phyloP scores from a whole-genome alignment of 176 grass and related monocot genomes.

The Stipa capillata region DNA sequence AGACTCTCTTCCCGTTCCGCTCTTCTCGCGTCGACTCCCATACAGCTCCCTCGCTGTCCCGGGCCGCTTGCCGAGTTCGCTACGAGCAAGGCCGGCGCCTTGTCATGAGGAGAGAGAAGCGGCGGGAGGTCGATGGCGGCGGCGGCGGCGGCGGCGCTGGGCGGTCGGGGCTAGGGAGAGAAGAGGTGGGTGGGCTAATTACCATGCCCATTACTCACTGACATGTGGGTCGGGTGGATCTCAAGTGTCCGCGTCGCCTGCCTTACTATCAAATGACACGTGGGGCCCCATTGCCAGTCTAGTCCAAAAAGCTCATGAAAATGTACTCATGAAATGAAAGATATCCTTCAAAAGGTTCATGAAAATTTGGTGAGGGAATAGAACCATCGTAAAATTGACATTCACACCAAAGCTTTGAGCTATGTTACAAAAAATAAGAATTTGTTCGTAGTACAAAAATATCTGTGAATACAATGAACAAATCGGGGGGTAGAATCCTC shows the following conservation, averaged over 20 bases:
- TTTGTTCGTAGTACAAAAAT: neutral
- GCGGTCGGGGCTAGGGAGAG: neutral
- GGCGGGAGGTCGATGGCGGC: neutral
- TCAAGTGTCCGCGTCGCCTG: neutral
- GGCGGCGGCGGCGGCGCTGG: neutral
- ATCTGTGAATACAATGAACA: constrained; percentile 32
- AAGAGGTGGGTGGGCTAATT: too few relatives aligned
- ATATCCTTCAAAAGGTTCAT: neutral
- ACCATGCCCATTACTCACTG: too few relatives aligned
- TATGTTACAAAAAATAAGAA: constrained; percentile 26
- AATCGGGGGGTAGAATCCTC: too few relatives aligned
- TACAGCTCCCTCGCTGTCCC: constrained; percentile 3
- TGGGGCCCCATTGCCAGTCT: neutral
- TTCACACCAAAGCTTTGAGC: constrained; percentile 1
- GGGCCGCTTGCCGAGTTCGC: neutral
- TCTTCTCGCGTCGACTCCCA: constrained; percentile 30
- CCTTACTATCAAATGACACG: neutral
- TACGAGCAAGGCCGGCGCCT: neutral
- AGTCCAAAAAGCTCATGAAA: too few relatives aligned
- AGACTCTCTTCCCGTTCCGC: constrained; percentile 24
- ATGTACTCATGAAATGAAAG: too few relatives aligned
- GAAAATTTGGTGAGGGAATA: neutral
- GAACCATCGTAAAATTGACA: neutral
- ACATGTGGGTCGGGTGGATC: neutral
- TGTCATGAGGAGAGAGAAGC: neutral